Evolutionary conservation across 345 rosid genomes (phyloP).

Genomic region (Eucalyptus erythrocorys): DNA sequence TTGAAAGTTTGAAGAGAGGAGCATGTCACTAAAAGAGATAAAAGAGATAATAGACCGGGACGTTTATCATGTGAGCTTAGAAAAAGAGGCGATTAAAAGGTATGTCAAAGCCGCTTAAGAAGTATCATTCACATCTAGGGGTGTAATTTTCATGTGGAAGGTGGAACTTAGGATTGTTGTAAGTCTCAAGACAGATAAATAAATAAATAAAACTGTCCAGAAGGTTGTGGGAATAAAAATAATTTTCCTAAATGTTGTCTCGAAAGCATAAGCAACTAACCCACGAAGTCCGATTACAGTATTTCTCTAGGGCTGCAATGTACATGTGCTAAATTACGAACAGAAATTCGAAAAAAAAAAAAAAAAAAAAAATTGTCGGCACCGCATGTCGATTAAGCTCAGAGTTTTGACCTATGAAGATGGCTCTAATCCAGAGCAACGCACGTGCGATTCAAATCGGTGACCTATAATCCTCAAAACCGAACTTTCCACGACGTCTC

Average conservation of each 20-base stretch:
- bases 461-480: background rate
- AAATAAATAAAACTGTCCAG: background rate
- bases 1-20: background rate
- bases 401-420: background rate
- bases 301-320: background rate
- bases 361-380: background rate
- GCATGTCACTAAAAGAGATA: background rate
- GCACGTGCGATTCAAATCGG: rapidly evolving
- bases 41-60: background rate
- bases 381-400: background rate
- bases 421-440: background rate
- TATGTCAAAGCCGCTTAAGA: background rate
- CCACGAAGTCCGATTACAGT: background rate
- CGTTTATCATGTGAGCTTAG: background rate
- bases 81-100: background rate
- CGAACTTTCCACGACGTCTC: background rate
- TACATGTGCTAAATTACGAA: background rate
- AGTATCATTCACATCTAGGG: background rate
- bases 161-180: background rate
- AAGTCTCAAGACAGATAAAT: background rate
- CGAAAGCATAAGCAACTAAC: background rate
- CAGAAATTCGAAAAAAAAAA: background rate
- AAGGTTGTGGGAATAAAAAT: background rate
- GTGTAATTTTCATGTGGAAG: background rate
- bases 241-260: background rate